Percentiles rank a stretch among this genome's conserved stretches.
phyloP scores from a whole-genome alignment of 73 alveolate genomes.

The Stentor coeruleus region DNA sequence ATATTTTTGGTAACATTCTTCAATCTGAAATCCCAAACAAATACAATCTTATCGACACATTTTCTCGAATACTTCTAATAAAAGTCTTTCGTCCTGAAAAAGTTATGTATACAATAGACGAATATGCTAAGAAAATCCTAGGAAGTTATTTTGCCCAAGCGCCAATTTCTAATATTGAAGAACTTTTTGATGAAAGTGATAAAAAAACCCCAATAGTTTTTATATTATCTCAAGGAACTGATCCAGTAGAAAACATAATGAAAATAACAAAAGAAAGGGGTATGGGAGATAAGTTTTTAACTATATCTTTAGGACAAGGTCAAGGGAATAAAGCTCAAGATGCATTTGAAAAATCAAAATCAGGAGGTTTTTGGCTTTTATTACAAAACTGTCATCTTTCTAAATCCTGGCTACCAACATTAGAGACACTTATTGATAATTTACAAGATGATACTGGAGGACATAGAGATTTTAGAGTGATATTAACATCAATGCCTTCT shows the following conservation, averaged over 20 bases:
- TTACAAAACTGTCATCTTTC: conserved; percentile 94
- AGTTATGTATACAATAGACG: conserved; percentile 73
- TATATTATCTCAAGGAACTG: conserved; percentile 95
- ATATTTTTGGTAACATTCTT: background rate
- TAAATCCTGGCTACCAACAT: conserved; percentile 93
- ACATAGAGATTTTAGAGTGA: conserved; percentile 87
- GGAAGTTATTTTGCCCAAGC: conserved; percentile 89
- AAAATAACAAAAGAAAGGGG: conserved; percentile 81
- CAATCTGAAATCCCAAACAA: background rate
- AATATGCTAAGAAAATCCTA: conserved; percentile 74
- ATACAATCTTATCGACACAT: background rate
- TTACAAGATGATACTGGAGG: conserved; percentile 63
- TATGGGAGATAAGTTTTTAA: conserved; percentile 66
- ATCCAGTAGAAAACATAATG: conserved; percentile 87
- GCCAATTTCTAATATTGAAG: conserved; percentile 90
- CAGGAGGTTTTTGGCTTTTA: conserved; percentile 93
- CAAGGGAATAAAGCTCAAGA: conserved; percentile 89
- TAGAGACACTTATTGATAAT: conserved; percentile 84
- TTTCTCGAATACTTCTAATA: conserved; percentile 67
- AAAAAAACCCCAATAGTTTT: conserved; percentile 93
- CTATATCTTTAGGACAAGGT: conserved; percentile 97
- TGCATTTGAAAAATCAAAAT: conserved; percentile 79
- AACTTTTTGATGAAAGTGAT: conserved; percentile 81
- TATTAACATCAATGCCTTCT: conserved; percentile 97
- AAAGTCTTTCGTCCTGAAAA: conserved; percentile 91